These are phyloP conservation scores for Blastobotrys parvus DNA, from an alignment of 805 yeast species.

Conservation along the genomic window DNA sequence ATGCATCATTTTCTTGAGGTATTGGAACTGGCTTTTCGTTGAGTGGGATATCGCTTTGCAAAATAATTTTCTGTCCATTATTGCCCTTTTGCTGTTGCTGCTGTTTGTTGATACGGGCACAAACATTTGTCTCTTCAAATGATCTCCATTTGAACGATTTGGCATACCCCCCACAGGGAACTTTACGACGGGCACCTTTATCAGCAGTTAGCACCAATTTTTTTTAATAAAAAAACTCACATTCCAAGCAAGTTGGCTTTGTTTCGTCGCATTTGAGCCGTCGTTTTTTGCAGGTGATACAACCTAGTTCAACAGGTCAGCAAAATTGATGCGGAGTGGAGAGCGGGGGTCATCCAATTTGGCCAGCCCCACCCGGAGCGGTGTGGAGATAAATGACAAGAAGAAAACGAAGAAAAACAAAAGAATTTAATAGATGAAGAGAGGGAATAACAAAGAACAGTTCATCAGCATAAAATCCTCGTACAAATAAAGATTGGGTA, in stretches of 20 bases:
- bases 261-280: conserved; percentile 90
- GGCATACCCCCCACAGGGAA: conserved; percentile 63
- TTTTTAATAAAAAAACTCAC: conserved; percentile 34
- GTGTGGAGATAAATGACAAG: no score
- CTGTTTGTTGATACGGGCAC: not conserved
- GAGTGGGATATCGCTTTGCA: no score
- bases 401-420: no score
- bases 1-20: no score
- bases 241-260: conserved; percentile 71
- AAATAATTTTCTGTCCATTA: not conserved
- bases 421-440: no score
- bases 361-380: no score
- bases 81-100: not conserved
- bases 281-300: conserved; percentile 80
- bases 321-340: no score
- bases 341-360: no score
- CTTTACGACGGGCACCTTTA: conserved; percentile 27
- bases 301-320: conserved; percentile 41
- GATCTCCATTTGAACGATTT: conserved; percentile 58
- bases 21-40: no score
- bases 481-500: no score
- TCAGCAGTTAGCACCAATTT: not conserved
- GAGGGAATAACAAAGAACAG: no score
- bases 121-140: conserved; percentile 32
- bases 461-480: no score